A percentile compares a stretch with the other conserved stretches of the same genome.
These are phyloP conservation scores for Setaria italica DNA, from an alignment of 202 grass and related monocot species.

Conservation along the genomic window DNA sequence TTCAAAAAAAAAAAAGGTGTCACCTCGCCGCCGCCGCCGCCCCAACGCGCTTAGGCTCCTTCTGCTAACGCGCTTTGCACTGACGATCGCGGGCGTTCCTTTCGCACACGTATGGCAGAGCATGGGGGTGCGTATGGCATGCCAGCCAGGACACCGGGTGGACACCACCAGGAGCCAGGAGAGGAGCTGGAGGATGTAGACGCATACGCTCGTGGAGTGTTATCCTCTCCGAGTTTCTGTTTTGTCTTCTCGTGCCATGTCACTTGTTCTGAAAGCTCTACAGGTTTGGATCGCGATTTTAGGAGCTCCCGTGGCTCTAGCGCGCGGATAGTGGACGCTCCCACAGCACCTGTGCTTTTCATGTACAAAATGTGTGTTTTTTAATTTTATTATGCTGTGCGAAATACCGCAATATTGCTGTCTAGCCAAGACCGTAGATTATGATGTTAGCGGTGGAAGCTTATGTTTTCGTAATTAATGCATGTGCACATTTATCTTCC, in stretches of 20 bases:
- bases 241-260: not conserved
- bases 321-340: no score
- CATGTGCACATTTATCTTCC: no score
- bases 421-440: no score
- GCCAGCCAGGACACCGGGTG: conserved; percentile 44
- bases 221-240: not conserved
- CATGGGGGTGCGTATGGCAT: not conserved
- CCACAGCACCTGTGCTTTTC: no score
- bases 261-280: not conserved
- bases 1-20: no score
- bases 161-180: not conserved
- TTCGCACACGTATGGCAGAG: not conserved
- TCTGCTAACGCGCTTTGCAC: conserved; percentile 46
- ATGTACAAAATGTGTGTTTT: no score
- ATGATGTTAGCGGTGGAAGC: no score
- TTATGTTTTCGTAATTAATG: no score
- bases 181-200: conserved; percentile 1
- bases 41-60: conserved; percentile 26
- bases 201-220: not conserved
- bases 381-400: no score
- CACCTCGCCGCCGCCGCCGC: not conserved
- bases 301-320: not conserved
- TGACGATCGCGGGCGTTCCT: conserved; percentile 1
- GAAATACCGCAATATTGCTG: no score
- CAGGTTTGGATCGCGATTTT: not conserved